Evolutionary conservation across 768 basidiomycete species (phyloP), one percentile per base, ranked within the genome.

Genomic region (Lentinus tigrinus): DNA sequence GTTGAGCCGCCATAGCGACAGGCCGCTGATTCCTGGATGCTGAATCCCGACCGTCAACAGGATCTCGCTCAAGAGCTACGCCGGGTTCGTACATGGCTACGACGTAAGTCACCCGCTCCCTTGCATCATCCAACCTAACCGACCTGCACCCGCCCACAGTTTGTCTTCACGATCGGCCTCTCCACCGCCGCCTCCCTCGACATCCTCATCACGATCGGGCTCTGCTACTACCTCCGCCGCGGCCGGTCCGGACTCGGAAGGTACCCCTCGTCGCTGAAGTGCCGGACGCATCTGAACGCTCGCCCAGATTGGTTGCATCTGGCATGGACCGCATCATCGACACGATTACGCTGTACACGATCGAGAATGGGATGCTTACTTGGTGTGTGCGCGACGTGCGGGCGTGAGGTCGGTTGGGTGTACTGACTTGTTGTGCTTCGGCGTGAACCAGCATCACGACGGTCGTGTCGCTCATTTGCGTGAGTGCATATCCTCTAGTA

Each of bases 101-200:
- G 23, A 54, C 26, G 62, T 59, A 53, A 47, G 56, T 54, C 26
- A 11, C 16, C 2, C 6, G 19, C n/a, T 36, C 21, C 17, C 4
- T 5, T 21, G 1, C 21, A 21, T 1, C 7, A 19, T n/a, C 8
- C 5, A n/a, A 44, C 19, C 6, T 37, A 2, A 2, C 21, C n/a
- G n/a, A n/a, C 3, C 27, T 5, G 6, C 27, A 4, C 6, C n/a
- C 40, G n/a, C n/a, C n/a, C 16, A 31, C 31, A 70, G 69, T 70
- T 63, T 58, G 55, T 70, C 11, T 70, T 69, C 43, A 72, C 69
- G 4, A 46, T 67, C 14, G 68, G 69, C 11, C 60, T 70, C 16
- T 58, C 54, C 3, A 61, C 67, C 21, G 65, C 70, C 5, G 54
- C 67, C 0, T 59, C 61, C 24, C 54, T 67, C 16, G 70, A 72